Conservation (phyloP, 345 rosid genomes). For the Rubroshorea leprosula region DNA sequence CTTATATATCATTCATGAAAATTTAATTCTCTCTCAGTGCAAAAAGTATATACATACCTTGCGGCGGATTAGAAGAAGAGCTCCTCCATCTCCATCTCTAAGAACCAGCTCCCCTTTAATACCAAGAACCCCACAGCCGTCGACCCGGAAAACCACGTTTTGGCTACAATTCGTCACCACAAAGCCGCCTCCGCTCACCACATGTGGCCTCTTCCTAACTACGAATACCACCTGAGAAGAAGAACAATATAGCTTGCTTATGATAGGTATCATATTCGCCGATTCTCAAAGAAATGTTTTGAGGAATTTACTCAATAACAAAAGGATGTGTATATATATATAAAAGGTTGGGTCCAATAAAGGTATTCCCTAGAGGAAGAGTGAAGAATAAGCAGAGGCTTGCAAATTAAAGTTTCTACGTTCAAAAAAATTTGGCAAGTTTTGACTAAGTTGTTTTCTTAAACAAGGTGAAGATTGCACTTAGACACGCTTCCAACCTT, state of each 20-base stretch:
- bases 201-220: slow-evolving; percentile 73
- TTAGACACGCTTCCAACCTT: neutral
- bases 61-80: slow-evolving; percentile 65
- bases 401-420: neutral
- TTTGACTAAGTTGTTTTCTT: slow-evolving; percentile 6
- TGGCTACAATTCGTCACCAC: slow-evolving; percentile 69
- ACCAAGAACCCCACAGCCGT: slow-evolving; percentile 81
- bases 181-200: slow-evolving; percentile 76
- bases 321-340: neutral
- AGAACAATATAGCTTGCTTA: slow-evolving; percentile 69
- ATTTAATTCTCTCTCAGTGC: no score
- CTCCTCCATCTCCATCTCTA: slow-evolving; percentile 44
- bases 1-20: no score
- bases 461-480: neutral
- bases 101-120: slow-evolving; percentile 49
- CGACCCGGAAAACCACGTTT: slow-evolving; percentile 57
- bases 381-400: neutral
- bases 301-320: neutral
- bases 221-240: slow-evolving; percentile 45
- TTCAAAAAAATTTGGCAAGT: slow-evolving; percentile 8
- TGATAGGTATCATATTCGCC: slow-evolving; percentile 22
- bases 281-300: slow-evolving; percentile 3
- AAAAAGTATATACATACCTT: no score
- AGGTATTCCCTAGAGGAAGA: neutral
- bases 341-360: neutral